Evolutionary conservation across 148 eudicot genomes (phyloP).

Genomic region (Heliamphora exappendiculata): DNA sequence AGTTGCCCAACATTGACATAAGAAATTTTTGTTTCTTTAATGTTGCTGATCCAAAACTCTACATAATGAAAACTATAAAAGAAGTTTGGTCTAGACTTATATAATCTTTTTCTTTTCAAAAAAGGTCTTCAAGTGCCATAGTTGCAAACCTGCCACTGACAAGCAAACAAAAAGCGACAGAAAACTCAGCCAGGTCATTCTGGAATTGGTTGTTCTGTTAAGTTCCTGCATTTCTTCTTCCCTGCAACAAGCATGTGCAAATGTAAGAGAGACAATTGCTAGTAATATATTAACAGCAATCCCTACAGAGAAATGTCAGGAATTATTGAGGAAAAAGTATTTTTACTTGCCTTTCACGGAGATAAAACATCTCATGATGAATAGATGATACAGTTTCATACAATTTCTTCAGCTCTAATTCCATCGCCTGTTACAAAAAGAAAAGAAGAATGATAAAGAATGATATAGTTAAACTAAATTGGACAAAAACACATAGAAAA

Average conservation of each 20-base stretch:
- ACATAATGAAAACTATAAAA: background rate
- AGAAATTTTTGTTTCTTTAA: background rate
- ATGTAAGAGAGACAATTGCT: background rate
- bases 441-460: background rate
- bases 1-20: background rate
- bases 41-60: slow-evolving; percentile 2
- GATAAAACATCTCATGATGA: slow-evolving; percentile 87
- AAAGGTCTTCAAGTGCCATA: slow-evolving; percentile 80
- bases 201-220: slow-evolving; percentile 57
- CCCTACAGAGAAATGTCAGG: background rate
- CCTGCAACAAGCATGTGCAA: slow-evolving; percentile 38
- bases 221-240: slow-evolving; percentile 89
- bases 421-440: slow-evolving; percentile 55
- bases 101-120: slow-evolving; percentile 91
- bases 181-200: slow-evolving; percentile 73
- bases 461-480: background rate
- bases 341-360: slow-evolving; percentile 63
- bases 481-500: background rate
- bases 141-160: slow-evolving; percentile 76
- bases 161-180: slow-evolving; percentile 63
- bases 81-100: slow-evolving; percentile 17
- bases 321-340: background rate
- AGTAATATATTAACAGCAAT: background rate
- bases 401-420: slow-evolving; percentile 73
- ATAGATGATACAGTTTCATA: slow-evolving; percentile 58